Evolutionary conservation across 768 basidiomycete genomes (phyloP), one percentile per base, ranked within the genome.

Genomic region (Roridomyces roridus): DNA sequence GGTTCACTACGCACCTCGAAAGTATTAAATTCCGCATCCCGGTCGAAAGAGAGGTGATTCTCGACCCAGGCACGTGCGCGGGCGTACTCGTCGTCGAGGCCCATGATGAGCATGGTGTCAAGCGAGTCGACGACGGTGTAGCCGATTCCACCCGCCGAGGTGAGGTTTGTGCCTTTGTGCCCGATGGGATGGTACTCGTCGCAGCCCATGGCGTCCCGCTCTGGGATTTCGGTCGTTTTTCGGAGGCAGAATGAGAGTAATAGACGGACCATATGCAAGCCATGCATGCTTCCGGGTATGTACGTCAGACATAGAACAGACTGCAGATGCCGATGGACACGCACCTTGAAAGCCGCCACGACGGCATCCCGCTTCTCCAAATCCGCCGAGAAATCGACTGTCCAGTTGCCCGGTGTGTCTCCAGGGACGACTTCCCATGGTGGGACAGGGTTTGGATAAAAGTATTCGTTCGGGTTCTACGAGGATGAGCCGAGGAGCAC

Each of bases 171-270:
- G 7, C 96, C 96, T 18, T 72, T 75, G 43, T 79, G 79, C 35
- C 82, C 81, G 18, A 98, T 80, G 0, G 96, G 95, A 66, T 96
- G 93, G 66, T 94, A 97, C 70, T 96, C 92, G 74, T 97, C 94
- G 54, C 81, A 80, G 2, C 95, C 95, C 85, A 93, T 94, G 1
- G 95, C 95, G 69, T 96, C 87, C 43, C 85, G 78, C 74, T 94
- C 94, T 94, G 74, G 39, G 14, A 23, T 6, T 67, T n/a, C n/a
- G n/a, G n/a, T n/a, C 53, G 31, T 35, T 35, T 47, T 51, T 59
- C 51, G 20, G 54, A 45, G 48, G 46, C 6, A 18, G n/a, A n/a
- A 34, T 7, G 10, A 26, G 55, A 60, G 26, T 28, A 37, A 12
- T 6, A 7, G 55, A 71, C 76, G 51, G 59, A 92, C 91, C 91